Conservation (phyloP, 306 rosid species). For the Quillaja saponaria region DNA sequence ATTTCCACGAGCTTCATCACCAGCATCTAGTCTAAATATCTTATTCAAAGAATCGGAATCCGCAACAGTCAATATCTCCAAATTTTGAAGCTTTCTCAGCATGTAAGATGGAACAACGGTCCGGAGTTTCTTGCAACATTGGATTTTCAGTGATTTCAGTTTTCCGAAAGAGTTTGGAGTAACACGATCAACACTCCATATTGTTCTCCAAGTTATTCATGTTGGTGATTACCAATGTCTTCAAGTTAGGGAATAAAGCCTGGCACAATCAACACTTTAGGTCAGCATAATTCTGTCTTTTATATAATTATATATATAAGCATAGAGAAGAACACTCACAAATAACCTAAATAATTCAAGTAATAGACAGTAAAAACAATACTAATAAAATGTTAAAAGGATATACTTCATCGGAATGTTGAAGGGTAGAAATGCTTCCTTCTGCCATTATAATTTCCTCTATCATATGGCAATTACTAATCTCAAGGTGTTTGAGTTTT, state of each 20-base stretch:
- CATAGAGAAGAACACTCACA: too few relatives aligned
- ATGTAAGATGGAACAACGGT: not conserved
- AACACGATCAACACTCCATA: not conserved
- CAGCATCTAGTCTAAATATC: not conserved
- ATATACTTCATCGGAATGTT: not conserved
- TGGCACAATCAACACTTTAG: not conserved
- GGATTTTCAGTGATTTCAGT: not conserved
- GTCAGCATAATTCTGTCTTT: not conserved
- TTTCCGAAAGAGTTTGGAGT: not conserved
- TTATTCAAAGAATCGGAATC: conserved; percentile 14
- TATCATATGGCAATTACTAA: not conserved
- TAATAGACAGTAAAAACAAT: not conserved
- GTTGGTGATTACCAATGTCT: not conserved
- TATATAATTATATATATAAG: not conserved
- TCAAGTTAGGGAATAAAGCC: conserved; percentile 14
- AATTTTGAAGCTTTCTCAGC: not conserved
- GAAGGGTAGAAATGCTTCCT: not conserved
- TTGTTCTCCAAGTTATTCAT: not conserved
- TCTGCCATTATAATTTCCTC: conserved; percentile 11
- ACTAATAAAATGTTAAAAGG: not conserved
- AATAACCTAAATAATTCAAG: too few relatives aligned
- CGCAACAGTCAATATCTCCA: not conserved
- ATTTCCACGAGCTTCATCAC: not conserved
- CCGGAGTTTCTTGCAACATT: not conserved
- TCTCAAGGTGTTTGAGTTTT: conserved; percentile 4